Evolutionary conservation across 306 rosid species (phyloP).

Genomic region (Trifolium repens): DNA sequence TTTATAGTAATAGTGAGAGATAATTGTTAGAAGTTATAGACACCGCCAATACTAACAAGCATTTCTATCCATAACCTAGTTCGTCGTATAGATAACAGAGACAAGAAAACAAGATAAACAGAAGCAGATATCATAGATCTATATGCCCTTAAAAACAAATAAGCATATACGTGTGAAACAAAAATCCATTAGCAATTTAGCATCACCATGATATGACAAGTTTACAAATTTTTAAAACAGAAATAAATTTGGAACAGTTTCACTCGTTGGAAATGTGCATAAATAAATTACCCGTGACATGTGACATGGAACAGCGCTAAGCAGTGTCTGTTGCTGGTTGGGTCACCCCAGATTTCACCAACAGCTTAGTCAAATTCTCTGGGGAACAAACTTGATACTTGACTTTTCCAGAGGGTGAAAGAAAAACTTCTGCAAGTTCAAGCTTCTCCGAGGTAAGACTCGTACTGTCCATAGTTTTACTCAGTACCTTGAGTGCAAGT

Average conservation of each 20-base stretch:
- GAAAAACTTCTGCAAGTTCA: constrained; percentile 59
- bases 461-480: constrained; percentile 63
- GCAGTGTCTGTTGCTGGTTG: constrained; percentile 57
- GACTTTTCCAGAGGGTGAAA: constrained; percentile 54
- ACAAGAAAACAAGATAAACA: constrained; percentile 9
- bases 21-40: not conserved
- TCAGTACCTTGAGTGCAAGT: constrained; percentile 56
- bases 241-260: constrained; percentile 6
- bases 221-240: constrained; percentile 28
- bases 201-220: constrained; percentile 21
- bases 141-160: constrained; percentile 3
- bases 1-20: not conserved
- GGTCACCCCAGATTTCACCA: constrained; percentile 58
- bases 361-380: constrained; percentile 50
- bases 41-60: not conserved
- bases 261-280: constrained; percentile 6
- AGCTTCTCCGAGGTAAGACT: constrained; percentile 59
- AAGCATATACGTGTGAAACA: not conserved
- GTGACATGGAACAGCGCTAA: constrained; percentile 38
- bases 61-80: not conserved
- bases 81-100: not conserved
- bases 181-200: constrained; percentile 34
- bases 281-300: constrained; percentile 27
- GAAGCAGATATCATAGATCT: constrained; percentile 21
- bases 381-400: constrained; percentile 60